Base-by-base conservation (phyloP, 345 rosid species). In the Hibiscus mutabilis region DNA sequence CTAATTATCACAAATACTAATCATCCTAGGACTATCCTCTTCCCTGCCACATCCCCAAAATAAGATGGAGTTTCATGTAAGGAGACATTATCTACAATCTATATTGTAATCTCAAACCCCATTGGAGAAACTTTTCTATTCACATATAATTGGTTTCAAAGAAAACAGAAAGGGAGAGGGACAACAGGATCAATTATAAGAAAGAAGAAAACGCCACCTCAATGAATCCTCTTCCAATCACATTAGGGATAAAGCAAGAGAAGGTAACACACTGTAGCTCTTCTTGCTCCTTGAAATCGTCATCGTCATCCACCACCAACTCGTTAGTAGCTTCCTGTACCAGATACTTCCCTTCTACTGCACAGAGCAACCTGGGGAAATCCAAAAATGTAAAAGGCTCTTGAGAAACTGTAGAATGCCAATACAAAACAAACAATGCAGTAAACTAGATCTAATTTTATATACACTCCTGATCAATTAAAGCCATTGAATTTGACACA, bases 281-380 rank as follows among this genome's bases (percentile, higher is more conserved):
- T 75, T 82, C 84, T 60, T 79, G 80, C 78, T 80, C 88, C 73
- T 82, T 73, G 66, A 31, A 71, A 66, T 69, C 73, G 74, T 79
- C 85, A 69, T 70, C 75, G 74, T 74, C 83, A 71, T 85, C 35
- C 35, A 31, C 86, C 40, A 44, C 64, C 42, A 84, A 55, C 47
- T 90, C 99, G 53, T 77, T 57, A 77, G 71, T 61, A 71, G 74
- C 76, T 79, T 87, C 93, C 66, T 91, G 91, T 78, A 78, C 73
- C 81, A 92, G 78, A 77, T 89, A 96, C 42, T 86, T 86, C 69
- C 98, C 98, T 84, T 88, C 98, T 9, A 96, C 86, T 16, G 97
- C 93, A 82, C 98, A 92, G 18, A 91, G 88, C 80, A 96, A 82
- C 81, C 99, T 96, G 84, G 51, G 29, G 31, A 47, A 69, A 60